Evolutionary conservation across 345 rosid genomes (phyloP).

Genomic region (Zanthoxylum bungeanum): DNA sequence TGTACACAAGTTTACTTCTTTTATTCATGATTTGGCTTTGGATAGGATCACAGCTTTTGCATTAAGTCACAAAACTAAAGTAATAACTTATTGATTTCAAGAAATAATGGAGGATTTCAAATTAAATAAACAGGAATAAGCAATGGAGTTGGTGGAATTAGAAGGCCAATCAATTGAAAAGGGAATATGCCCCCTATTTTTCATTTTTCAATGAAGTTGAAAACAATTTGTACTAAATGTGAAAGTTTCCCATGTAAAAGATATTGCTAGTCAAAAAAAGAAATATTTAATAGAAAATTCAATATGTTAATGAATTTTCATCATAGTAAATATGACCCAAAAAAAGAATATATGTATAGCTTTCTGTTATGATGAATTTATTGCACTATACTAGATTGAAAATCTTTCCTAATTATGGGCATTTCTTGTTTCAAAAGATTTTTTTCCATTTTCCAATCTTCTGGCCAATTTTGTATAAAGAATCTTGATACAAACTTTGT

Average conservation of each 20-base stretch:
- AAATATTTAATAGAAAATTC: neutral
- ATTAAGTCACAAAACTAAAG: neutral
- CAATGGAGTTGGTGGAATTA: conserved; percentile 3
- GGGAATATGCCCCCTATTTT: conserved; percentile 5
- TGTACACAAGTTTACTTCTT: conserved; percentile 10
- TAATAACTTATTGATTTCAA: neutral
- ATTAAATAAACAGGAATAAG: neutral
- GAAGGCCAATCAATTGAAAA: neutral
- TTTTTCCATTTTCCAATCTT: conserved; percentile 1
- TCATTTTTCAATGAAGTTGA: conserved; percentile 1
- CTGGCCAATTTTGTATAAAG: conserved; percentile 19
- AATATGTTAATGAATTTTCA: neutral
- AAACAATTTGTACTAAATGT: conserved; percentile 12
- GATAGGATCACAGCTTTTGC: neutral
- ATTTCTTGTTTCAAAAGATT: conserved; percentile 17
- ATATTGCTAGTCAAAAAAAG: conserved; percentile 11
- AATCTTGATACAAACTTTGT: conserved; percentile 23
- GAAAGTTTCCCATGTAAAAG: conserved; percentile 13
- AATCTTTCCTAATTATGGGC: conserved; percentile 10
- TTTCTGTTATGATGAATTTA: conserved; percentile 22
- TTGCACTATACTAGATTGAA: conserved; percentile 15
- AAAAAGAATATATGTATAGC: neutral
- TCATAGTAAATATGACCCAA: conserved; percentile 13
- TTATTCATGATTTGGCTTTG: conserved; percentile 1
- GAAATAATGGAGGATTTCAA: neutral